A percentile compares a stretch with the other conserved stretches of the same genome.
Evolutionary conservation across 148 eudicot genomes (phyloP).

Genomic region (Rhododendron mucronatum): DNA sequence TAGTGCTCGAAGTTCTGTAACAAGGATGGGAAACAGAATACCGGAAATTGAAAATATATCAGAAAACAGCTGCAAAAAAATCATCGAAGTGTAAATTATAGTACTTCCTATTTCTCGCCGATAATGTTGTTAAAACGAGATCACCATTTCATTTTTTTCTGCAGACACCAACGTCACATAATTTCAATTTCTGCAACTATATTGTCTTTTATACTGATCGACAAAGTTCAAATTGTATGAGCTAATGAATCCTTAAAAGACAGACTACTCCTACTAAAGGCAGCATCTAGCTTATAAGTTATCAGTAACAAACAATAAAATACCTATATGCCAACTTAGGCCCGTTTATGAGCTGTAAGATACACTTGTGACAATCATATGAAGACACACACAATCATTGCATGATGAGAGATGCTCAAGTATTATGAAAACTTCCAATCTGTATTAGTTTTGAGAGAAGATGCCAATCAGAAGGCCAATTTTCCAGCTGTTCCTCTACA

Average conservation of each 20-base stretch:
- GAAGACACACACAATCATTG: neutral
- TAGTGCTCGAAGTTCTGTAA: conserved; percentile 55
- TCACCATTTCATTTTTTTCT: neutral
- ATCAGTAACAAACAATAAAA: neutral
- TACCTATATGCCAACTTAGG: neutral
- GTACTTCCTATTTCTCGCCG: neutral
- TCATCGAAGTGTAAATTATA: neutral
- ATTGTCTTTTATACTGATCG: neutral
- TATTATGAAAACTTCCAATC: neutral
- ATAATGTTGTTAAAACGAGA: neutral
- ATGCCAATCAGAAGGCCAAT: neutral
- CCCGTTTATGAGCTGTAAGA: neutral
- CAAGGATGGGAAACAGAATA: conserved; percentile 5
- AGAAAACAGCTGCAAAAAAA: neutral
- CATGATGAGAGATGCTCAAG: neutral
- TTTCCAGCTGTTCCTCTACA: neutral
- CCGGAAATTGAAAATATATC: neutral
- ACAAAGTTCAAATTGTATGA: neutral
- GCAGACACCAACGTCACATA: neutral
- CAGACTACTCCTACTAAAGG: neutral
- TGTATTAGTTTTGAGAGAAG: neutral
- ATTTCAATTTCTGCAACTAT: neutral
- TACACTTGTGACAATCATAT: neutral
- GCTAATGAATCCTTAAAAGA: neutral
- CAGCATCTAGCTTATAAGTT: neutral